Evolutionary conservation across 2,329 filamentous ascomycete species (phyloP), one percentile per base, ranked within the genome.

Genomic region (Ilyonectria robusta): DNA sequence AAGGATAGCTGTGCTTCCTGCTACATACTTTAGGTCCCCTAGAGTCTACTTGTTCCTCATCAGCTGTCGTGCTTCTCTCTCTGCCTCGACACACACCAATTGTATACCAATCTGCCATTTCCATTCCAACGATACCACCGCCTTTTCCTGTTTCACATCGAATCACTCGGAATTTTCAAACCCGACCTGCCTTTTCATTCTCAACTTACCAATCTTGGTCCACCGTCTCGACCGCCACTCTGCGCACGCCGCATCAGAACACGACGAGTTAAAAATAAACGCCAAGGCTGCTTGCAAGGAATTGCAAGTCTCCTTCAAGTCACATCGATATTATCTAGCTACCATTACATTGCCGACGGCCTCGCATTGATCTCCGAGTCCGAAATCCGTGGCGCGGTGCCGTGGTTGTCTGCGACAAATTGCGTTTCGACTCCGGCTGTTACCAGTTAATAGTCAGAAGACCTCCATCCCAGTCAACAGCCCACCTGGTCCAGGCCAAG

Each of bases 1-100:
- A 44, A 69, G 70, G 69, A 69, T 68, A 75, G 73, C 73, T 75
- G 73, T 67, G 73, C 73, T 75, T 68, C 73, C 72, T 72, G 62
- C 48, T 65, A 54, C 70, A 59, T 48, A 65, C 59, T 67, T 61
- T 56, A 62, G 50, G 58, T 56, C 53, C 44, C 50, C 54, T 63
- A 57, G 58, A 51, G 35, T 59, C 54, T 57, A 42, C 61, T 70
- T 62, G 23, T 31, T 56, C 62, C 44, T 59, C 64, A 66, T 50
- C 23, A 55, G 50, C n/a, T 57, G 5, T 59, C 44, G 40, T 60
- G 31, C 33, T 51, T 51, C 37, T 65, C 53, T 57, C 40, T 44
- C 19, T 56, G 59, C 19, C 21, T 48, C 51, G 35, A 44, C 33
- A 19, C 40, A 31, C 35, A 33, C 50, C 59, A 53, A 53, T 35